Evolutionary conservation across 148 eudicot species (phyloP), one percentile per base, ranked within the genome.

Genomic region (Spergularia bocconei): DNA sequence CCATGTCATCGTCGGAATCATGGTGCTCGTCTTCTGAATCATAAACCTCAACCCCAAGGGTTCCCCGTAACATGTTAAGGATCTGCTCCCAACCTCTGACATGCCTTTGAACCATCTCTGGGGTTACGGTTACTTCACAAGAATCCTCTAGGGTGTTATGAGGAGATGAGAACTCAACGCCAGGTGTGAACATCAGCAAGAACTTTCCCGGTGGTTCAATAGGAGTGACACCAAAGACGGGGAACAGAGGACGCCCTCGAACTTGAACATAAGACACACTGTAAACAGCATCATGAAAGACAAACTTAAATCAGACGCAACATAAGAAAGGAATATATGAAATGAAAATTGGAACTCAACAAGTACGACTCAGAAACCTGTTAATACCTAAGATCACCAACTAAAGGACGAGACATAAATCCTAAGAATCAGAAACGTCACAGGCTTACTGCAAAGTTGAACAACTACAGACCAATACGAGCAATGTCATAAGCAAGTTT

Each of bases 231-330:
- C 79, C 73, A 58, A 93, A 91, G 62, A 85, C 89, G 51, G 96
- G 98, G 53, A 72, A 83, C 14, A 93, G 69, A 5, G 90, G 76
- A 4, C 85, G 85, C 23, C 98, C 98, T 59, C 68, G 6, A 14
- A 80, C 91, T 85, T 87, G 85, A 75, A 86, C 96, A 66, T 91
- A 80, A 13, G 91, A 72, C 63, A 89, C 84, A 66, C 96, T 92
- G 90, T 77, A 83, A 54, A 7, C 60, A 58, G 67, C 2, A 50
- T 50, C 48, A 67, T 19, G 19, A 47, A 23, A 70, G 36, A 2
- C 4, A 29, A 29, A 29, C 36, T 9, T 9, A 59, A 17, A 16
- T 51, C 68, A 68, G 67, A 51, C 38, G 13, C 21, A 66, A 56
- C 36, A 55, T 25, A 17, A 7, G n/a, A 60, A 36, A 36, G n/a